These are phyloP conservation scores for Podila verticillata DNA, from an alignment of 192 early-diverging fungal genomes.

Conservation along the genomic window DNA sequence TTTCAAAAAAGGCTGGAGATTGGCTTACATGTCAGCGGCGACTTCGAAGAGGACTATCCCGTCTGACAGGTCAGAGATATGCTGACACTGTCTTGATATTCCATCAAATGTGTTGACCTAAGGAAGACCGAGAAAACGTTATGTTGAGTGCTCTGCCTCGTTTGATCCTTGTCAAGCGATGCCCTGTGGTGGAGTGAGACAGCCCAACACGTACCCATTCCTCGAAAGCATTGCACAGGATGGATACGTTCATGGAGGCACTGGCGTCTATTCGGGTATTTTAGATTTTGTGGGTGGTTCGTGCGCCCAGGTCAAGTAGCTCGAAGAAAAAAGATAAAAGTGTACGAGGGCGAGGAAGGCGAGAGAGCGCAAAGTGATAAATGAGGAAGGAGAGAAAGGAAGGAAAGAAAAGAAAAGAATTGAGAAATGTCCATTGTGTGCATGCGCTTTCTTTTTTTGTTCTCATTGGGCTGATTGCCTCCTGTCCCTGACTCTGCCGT, in stretches of 20 bases:
- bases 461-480: too few species aligned
- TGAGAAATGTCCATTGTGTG: neutral
- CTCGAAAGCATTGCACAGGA: slow-evolving; percentile 40
- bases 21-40: slow-evolving; percentile 81
- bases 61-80: slow-evolving; percentile 78
- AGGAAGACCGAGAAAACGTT: neutral
- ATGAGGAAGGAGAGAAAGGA: neutral
- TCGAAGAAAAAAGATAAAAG: too few species aligned
- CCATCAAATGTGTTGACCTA: slow-evolving; percentile 74
- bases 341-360: too few species aligned
- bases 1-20: too few species aligned
- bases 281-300: neutral
- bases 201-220: slow-evolving; percentile 41
- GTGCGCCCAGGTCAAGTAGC: neutral
- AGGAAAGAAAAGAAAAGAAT: slow-evolving; percentile 1
- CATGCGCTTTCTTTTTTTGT: neutral
- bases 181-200: neutral
- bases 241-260: slow-evolving; percentile 12
- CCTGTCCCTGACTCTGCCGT: neutral
- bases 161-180: neutral
- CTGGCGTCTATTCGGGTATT: neutral
- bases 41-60: slow-evolving; percentile 85
- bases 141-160: neutral
- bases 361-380: neutral
- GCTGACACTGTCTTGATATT: slow-evolving; percentile 54